Percentiles rank a stretch among this genome's conserved stretches.
These are phyloP conservation scores for Carex parvula DNA, from an alignment of 176 grass and related monocot genomes.

Conservation along the genomic window DNA sequence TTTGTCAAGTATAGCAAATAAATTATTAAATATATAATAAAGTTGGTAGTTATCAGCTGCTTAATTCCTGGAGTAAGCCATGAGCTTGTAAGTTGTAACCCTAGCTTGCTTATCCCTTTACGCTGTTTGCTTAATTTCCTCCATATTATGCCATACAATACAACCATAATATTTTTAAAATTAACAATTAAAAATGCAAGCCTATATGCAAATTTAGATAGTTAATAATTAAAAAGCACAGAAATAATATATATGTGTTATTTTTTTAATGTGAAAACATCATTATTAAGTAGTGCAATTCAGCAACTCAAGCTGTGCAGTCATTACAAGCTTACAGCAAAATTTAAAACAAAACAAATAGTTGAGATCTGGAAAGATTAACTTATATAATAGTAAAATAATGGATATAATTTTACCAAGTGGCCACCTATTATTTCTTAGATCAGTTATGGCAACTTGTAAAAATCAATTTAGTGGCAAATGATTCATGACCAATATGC, in stretches of 20 bases:
- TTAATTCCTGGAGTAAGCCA: neutral
- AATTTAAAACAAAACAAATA: neutral
- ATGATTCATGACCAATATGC: neutral
- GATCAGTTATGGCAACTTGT: neutral
- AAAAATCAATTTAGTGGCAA: neutral
- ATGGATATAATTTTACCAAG: neutral
- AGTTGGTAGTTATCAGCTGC: neutral
- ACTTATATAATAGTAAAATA: neutral
- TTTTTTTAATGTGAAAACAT: neutral
- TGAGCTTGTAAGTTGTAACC: neutral
- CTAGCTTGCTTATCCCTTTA: neutral
- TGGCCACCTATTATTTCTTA: neutral
- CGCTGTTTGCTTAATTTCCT: constrained; percentile 6
- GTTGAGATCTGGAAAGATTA: neutral
- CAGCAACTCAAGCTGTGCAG: neutral
- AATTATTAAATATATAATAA: neutral
- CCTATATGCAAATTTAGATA: too few species aligned
- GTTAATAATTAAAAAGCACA: too few species aligned
- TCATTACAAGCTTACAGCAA: neutral
- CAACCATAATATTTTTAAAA: neutral
- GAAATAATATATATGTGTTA: neutral
- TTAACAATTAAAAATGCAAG: neutral
- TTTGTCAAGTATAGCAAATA: neutral
- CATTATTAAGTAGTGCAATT: neutral
- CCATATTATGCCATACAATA: neutral